Conservation (phyloP, 2,329 filamentous ascomycete species). For the Venturia nashicola region DNA sequence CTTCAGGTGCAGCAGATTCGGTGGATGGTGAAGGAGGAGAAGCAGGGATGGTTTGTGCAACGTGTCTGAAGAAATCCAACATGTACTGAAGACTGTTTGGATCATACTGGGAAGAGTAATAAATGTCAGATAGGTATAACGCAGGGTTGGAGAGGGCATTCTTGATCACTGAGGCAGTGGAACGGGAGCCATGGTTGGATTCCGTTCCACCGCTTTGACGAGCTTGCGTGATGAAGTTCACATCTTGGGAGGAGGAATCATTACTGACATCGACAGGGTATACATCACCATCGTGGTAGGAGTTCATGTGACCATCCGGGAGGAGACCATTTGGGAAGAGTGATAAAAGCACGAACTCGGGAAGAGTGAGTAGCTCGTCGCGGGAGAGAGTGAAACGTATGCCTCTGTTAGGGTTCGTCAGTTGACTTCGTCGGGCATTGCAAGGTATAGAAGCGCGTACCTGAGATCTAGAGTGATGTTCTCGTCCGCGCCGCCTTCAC, state of each 20-base stretch:
- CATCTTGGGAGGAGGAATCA: slow-evolving; percentile 16
- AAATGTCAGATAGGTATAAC: slow-evolving; percentile 45
- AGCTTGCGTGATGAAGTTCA: slow-evolving; percentile 6
- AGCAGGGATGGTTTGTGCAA: slow-evolving; percentile 87
- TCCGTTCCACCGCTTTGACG: not conserved
- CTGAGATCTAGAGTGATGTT: slow-evolving; percentile 89
- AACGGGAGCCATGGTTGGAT: not conserved
- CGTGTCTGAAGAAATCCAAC: slow-evolving; percentile 94
- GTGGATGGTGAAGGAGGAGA: slow-evolving; percentile 52
- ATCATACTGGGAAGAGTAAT: slow-evolving; percentile 66
- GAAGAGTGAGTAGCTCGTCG: slow-evolving; percentile 87
- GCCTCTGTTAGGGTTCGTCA: slow-evolving; percentile 45
- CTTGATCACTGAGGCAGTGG: slow-evolving; percentile 1
- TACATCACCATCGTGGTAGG: slow-evolving; percentile 82
- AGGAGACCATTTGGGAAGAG: slow-evolving; percentile 97
- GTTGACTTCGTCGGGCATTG: slow-evolving; percentile 14
- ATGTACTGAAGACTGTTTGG: slow-evolving; percentile 95
- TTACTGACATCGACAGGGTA: slow-evolving; percentile 91
- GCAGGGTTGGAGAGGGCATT: slow-evolving; percentile 26
- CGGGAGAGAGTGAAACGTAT: slow-evolving; percentile 87
- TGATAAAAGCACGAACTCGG: slow-evolving; percentile 95
- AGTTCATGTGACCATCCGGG: slow-evolving; percentile 89
- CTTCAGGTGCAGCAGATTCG: slow-evolving; percentile 26
- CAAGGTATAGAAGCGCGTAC: slow-evolving; percentile 37
- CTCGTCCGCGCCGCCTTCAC: slow-evolving; percentile 74